Evolutionary conservation across 2,329 filamentous ascomycete species (phyloP).

Genomic region (Xylaria sp.): DNA sequence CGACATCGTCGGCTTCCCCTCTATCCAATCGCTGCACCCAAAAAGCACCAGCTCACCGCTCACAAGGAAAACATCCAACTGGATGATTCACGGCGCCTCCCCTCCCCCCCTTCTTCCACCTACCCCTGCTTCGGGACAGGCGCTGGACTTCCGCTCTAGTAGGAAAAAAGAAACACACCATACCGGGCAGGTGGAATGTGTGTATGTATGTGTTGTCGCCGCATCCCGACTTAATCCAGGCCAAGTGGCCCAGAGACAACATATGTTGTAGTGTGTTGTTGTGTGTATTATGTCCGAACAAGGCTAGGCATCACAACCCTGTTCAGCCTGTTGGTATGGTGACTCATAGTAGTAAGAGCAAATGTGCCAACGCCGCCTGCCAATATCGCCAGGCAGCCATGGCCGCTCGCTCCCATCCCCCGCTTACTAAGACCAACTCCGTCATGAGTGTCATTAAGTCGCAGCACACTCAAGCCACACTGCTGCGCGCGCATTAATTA

Average conservation of each 20-base stretch:
- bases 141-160: constrained; percentile 1
- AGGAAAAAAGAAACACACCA: constrained; percentile 25
- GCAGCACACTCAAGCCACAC: constrained; percentile 27
- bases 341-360: constrained; percentile 24
- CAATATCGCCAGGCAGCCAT: constrained; percentile 17
- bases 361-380: constrained; percentile 13
- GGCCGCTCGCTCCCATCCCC: constrained; percentile 6
- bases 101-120: background rate
- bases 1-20: constrained; percentile 30
- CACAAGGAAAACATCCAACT: constrained; percentile 14
- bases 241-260: constrained; percentile 28
- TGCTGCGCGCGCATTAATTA: constrained; percentile 15
- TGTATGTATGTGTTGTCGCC: constrained; percentile 25
- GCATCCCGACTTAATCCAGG: background rate
- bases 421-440: constrained; percentile 18
- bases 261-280: background rate
- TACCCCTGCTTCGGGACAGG: constrained; percentile 15
- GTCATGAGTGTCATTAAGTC: constrained; percentile 28
- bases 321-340: constrained; percentile 22
- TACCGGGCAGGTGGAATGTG: constrained; percentile 19
- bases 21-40: constrained; percentile 28
- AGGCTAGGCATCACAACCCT: constrained; percentile 18
- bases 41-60: constrained; percentile 28
- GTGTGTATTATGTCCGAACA: constrained; percentile 11
- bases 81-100: constrained; percentile 13